Evolutionary conservation across 805 yeast genomes (phyloP), one percentile per base, ranked within the genome.

Genomic region (Myxozyma nipponensis): DNA sequence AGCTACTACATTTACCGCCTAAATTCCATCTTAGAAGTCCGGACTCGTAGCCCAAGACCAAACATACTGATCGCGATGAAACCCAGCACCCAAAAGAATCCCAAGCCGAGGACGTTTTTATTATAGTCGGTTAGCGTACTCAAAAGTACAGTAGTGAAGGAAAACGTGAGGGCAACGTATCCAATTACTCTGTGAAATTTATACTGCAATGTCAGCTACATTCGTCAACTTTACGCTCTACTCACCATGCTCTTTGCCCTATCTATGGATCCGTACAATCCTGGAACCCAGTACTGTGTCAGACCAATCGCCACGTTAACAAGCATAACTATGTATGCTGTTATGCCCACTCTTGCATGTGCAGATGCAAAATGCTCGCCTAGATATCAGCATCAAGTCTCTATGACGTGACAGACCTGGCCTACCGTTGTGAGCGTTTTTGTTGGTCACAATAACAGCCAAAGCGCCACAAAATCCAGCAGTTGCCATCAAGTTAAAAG

Each of bases 111-210:
- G 5, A 42, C 38, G 39, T 32, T 52, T 22, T 42, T 39, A 21
- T 47, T 54, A 41, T 52, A 54, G 22, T 38, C 40, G 10, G 57
- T 54, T 36, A 38, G 34, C 2, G 57, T 47, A 2, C 55, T 45
- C 5, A 45, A 36, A 7, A 45, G 34, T 7, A 39, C 22, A 0
- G 58, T 46, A 3, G 37, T 19, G 28, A 47, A 32, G 2, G 44
- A 17, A 37, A 47, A 30, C 35, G 43, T 32, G 17, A 54, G 37
- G 9, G 42, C 47, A n/a, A 50, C n/a, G 40, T 63, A 63, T 7
- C 66, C 67, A 3, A 52, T 48, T 5, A 58, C 54, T n/a, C 67
- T 47, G 48, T 64, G 67, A 46, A 49, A 62, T 51, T 60, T 62
- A 57, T 64, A 64, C 42, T 50, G 35, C 7, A 42, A 24, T 2